phyloP scores from a whole-genome alignment of 1,284 basidiomycete species.

The Cryptococcus amylolentus region DNA sequence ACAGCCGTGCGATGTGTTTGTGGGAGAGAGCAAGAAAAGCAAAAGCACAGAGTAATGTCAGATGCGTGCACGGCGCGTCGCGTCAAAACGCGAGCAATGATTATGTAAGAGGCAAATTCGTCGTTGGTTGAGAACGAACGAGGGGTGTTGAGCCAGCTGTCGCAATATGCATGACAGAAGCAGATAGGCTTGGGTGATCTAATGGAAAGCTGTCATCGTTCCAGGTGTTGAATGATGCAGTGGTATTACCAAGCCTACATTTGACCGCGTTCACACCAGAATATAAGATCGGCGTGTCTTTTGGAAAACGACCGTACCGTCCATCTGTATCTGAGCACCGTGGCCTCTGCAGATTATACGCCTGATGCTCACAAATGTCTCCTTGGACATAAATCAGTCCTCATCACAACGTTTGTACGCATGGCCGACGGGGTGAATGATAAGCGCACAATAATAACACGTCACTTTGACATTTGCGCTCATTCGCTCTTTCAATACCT shows the following conservation, averaged over 20 bases:
- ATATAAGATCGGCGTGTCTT: no score
- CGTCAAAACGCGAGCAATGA: slow-evolving; percentile 1
- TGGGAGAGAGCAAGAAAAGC: neutral
- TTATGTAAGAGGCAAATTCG: slow-evolving; percentile 3
- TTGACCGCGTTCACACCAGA: no score
- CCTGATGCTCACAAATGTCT: neutral
- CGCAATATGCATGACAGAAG: no score
- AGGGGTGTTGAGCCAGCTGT: no score
- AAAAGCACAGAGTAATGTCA: neutral
- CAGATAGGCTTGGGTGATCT: no score
- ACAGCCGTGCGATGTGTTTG: neutral
- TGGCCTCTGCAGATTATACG: no score
- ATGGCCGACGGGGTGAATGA: neutral
- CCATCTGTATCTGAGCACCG: no score
- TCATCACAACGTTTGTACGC: neutral
- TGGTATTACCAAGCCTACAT: no score
- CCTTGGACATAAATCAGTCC: neutral
- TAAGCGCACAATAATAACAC: neutral
- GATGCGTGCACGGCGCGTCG: slow-evolving; percentile 3
- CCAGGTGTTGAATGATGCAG: no score
- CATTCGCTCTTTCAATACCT: slow-evolving; percentile 1
- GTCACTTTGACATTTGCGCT: neutral
- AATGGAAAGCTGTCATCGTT: no score
- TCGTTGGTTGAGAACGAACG: neutral
- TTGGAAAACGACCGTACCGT: no score